Conservation (phyloP, 2,329 filamentous ascomycete genomes). For the Alternaria sp. region DNA sequence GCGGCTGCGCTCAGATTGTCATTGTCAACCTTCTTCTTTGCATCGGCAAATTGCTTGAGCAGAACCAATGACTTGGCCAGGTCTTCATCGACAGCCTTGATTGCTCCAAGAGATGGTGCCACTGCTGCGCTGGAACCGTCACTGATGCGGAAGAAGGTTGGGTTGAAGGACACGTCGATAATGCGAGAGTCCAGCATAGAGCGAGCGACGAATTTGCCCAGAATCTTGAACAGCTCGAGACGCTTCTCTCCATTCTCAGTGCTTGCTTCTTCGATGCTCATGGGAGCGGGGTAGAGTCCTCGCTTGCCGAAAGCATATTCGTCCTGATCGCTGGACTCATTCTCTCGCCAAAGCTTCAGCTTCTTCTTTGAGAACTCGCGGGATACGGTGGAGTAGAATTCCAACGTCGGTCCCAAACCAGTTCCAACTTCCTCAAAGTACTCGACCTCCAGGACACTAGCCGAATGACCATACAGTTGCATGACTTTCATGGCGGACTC, state of each 20-base stretch:
- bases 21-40: constrained; percentile 83
- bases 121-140: constrained; percentile 68
- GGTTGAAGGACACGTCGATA: constrained; percentile 96
- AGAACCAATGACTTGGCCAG: constrained; percentile 84
- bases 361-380: constrained; percentile 98
- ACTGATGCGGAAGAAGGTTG: constrained; percentile 94
- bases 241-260: constrained; percentile 85
- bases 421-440: constrained; percentile 99
- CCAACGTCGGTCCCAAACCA: constrained; percentile 89
- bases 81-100: constrained; percentile 86
- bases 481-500: constrained; percentile 98
- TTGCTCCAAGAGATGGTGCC: constrained; percentile 82
- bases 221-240: constrained; percentile 85
- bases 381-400: constrained; percentile 97
- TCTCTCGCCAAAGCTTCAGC: constrained; percentile 94
- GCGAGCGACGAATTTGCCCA: constrained; percentile 95
- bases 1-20: constrained; percentile 67
- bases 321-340: constrained; percentile 72
- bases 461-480: constrained; percentile 96
- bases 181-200: constrained; percentile 99
- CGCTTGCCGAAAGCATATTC: constrained; percentile 85
- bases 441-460: constrained; percentile 94
- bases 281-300: constrained; percentile 89
- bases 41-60: constrained; percentile 83
- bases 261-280: constrained; percentile 77